Conservation (phyloP, 169 alveolate genomes). For the Cryptosporidium tyzzeri region DNA sequence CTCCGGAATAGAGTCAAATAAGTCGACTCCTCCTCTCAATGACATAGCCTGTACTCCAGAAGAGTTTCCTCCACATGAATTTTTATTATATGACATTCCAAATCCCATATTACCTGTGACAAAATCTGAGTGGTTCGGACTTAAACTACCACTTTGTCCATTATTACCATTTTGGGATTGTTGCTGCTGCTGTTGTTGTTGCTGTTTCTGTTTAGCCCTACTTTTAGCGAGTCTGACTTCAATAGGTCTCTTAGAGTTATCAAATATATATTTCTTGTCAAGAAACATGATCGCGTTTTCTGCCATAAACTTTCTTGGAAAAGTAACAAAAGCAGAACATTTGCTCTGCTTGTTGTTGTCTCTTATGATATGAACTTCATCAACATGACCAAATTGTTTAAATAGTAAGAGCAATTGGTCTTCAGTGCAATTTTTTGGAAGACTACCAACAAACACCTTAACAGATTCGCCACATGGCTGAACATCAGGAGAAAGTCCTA, state of each 20-base stretch:
- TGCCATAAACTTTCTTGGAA: slow-evolving; percentile 62
- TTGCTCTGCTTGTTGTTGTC: slow-evolving; percentile 68
- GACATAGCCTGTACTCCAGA: not conserved
- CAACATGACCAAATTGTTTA: slow-evolving; percentile 69
- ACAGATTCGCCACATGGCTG: slow-evolving; percentile 76
- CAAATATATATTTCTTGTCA: slow-evolving; percentile 60
- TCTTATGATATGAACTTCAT: slow-evolving; percentile 65
- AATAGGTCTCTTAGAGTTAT: slow-evolving; percentile 67
- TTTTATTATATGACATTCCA: not conserved
- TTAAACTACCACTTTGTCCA: not conserved
- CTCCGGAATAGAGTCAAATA: slow-evolving; percentile 2
- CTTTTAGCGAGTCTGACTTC: slow-evolving; percentile 70
- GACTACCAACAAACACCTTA: slow-evolving; percentile 73
- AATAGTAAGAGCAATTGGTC: slow-evolving; percentile 38
- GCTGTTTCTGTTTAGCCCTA: slow-evolving; percentile 53
- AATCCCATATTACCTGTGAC: not conserved
- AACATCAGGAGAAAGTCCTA: slow-evolving; percentile 72
- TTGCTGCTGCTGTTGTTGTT: not conserved
- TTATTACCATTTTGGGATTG: not conserved
- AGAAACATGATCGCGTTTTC: slow-evolving; percentile 70
- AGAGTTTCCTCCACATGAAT: not conserved
- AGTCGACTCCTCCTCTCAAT: not conserved
- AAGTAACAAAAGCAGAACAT: slow-evolving; percentile 72
- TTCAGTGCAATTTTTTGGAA: slow-evolving; percentile 71
- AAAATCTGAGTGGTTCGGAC: slow-evolving; percentile 4